Evolutionary conservation across 2,329 filamentous ascomycete genomes (phyloP).

Genomic region (Purpureocillium lavendulum): DNA sequence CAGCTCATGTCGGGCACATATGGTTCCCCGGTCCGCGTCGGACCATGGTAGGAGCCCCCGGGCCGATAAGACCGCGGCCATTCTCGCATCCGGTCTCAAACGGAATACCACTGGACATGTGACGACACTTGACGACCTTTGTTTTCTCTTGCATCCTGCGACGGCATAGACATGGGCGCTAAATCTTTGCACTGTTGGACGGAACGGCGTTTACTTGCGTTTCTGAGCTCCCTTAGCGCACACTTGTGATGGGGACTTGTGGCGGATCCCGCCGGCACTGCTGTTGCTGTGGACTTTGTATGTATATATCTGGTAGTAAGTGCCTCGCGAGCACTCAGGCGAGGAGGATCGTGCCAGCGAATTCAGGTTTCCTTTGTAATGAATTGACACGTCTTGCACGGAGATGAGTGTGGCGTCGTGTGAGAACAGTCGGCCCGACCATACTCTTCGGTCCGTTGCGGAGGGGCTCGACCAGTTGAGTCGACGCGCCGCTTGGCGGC

Average conservation of each 20-base stretch:
- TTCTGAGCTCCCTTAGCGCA: slow-evolving; percentile 4
- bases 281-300: no score
- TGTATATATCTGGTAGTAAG: no score
- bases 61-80: no score
- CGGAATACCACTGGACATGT: slow-evolving; percentile 17
- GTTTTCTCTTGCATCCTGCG: slow-evolving; percentile 22
- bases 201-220: slow-evolving; percentile 22
- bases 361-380: no score
- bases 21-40: slow-evolving; percentile 51
- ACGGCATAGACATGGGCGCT: slow-evolving; percentile 27
- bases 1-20: slow-evolving; percentile 55
- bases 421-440: no score
- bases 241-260: background rate
- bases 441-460: no score
- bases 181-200: slow-evolving; percentile 18
- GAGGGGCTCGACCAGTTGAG: no score
- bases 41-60: slow-evolving; percentile 41
- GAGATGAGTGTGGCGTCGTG: no score
- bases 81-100: slow-evolving; percentile 6
- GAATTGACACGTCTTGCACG: no score
- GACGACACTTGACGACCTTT: slow-evolving; percentile 25
- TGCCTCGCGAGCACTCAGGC: no score
- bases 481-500: no score
- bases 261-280: background rate
- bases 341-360: no score